Base-by-base conservation (phyloP, 2,329 filamentous ascomycete genomes). In the Neonectria hederae region DNA sequence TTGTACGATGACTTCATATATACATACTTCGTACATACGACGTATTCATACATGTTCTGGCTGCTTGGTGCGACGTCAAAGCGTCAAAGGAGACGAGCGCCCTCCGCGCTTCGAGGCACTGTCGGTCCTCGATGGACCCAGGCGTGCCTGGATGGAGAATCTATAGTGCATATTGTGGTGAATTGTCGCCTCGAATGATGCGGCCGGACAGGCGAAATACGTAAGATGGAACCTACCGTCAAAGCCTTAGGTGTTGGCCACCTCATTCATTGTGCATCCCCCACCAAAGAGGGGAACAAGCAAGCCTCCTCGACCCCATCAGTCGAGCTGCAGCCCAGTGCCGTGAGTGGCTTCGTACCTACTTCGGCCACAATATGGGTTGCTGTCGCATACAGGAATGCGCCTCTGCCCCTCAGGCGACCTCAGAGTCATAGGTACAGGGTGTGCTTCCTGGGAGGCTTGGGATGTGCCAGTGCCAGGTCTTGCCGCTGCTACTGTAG, bases 301-400 rank as follows among this genome's bases (percentile, higher is more conserved):
- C 45, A 46, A 54, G 38, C 46, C 24, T 26, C 38, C 6, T 32
- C 35, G 24, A 24, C 59, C 59, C 43, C 24, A 62, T 62, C 38
- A 42, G 54, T 57, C 59, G 40, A 57, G 30, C 28, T 45, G 54
- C 59, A 62, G 56, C 22, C 40, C 17, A 40, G 30, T 46, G 46
- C 54, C 30, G 40, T 54, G 59, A 8, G 59, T 54, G 59, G 38
- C 59, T 62, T 56, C 59, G 59, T 62, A 43, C 53, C 53, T 56
- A 62, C 59, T 62, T 62, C 59, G 59, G 54, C 11, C 53, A 43
- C 38, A 62, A 45, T 51, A 48, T 30, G 59, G 45, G 48, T 42
- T 48, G 45, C 28, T 48, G 48, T 57, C 42, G 48, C 54, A 62
- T 53, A 53, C 48, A 52, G 59, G 59, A 62, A 62, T 62, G 59